These are phyloP conservation scores for Starmera pachycereana DNA, from an alignment of 805 yeast genomes.

Conservation along the genomic window DNA sequence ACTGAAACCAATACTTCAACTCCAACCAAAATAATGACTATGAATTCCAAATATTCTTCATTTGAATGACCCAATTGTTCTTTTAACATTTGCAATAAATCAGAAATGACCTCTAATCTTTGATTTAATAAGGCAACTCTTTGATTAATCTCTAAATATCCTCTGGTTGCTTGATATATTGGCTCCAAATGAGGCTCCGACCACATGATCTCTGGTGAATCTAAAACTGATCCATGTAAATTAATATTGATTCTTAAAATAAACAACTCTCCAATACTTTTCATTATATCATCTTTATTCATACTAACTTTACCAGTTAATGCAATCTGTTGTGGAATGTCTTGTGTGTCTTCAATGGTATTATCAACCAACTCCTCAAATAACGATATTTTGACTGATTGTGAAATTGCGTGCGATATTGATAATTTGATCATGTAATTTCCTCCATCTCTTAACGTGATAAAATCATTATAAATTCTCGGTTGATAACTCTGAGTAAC, in stretches of 20 bases:
- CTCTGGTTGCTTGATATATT: conserved; percentile 93
- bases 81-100: conserved; percentile 88
- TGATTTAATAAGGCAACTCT: conserved; percentile 85
- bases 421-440: conserved; percentile 90
- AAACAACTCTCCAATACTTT: conserved; percentile 91
- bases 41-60: conserved; percentile 83
- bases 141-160: conserved; percentile 90
- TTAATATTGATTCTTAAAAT: conserved; percentile 77
- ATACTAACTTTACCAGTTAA: conserved; percentile 89
- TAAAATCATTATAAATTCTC: conserved; percentile 89
- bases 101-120: conserved; percentile 87
- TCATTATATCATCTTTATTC: conserved; percentile 93
- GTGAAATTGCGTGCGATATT: conserved; percentile 92
- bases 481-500: conserved; percentile 93
- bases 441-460: conserved; percentile 78
- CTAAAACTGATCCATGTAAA: conserved; percentile 80
- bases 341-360: conserved; percentile 95
- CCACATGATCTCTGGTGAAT: conserved; percentile 98
- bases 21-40: conserved; percentile 83
- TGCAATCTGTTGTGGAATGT: conserved; percentile 93
- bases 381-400: conserved; percentile 87
- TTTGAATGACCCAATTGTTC: conserved; percentile 95
- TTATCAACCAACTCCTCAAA: conserved; percentile 95
- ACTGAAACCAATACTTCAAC: conserved; percentile 87
- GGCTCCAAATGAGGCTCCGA: conserved; percentile 97